Evolutionary conservation across 2,329 filamentous ascomycete genomes (phyloP), one percentile per base, ranked within the genome.

Genomic region (Alternaria alternata): DNA sequence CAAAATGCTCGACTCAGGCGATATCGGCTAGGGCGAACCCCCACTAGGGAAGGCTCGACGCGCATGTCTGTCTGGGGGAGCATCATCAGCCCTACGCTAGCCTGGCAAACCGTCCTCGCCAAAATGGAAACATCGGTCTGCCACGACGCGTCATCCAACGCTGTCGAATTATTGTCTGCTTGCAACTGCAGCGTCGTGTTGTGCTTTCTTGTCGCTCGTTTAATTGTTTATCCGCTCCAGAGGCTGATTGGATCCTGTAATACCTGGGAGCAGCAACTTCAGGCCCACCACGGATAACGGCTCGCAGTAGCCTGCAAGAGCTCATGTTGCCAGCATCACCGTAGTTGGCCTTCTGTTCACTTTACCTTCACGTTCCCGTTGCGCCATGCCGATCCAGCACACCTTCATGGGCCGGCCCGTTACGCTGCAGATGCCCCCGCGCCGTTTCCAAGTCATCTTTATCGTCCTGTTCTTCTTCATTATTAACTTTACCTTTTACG

Each of bases 361-460:
- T 48, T 30, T 28, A 39, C 6, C 44, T 34, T 18, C 28, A 47
- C 30, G 20, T 12, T 51, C 22, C 49, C 9, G 43, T 43, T 34
- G 46, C 62, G 60, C 55, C 22, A 79, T 79, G 76, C 76, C 77
- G 1, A 63, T 72, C 32, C 77, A 79, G 54, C 72, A 65, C 26
- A 75, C 73, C 32, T 41, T 72, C 52, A 71, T 73, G 47, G 76
- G 77, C 42, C 71, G 63, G 51, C 77, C 75, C 5, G 44, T 79
- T 38, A 59, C 54, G 64, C 68, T 78, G 46, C 73, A 69, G 43
- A 74, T 77, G 68, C 81, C 81, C 12, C 81, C 82, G n/a, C 80
- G 80, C 51, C 77, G 82, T 28, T 80, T 84, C 60, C 81, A 83
- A 71, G 72, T 81, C 60, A 76, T 84, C 49, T 71, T 79, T 51